Evolutionary conservation across 2,329 filamentous ascomycete genomes (phyloP).

Genomic region (Hypoxylon sp.): DNA sequence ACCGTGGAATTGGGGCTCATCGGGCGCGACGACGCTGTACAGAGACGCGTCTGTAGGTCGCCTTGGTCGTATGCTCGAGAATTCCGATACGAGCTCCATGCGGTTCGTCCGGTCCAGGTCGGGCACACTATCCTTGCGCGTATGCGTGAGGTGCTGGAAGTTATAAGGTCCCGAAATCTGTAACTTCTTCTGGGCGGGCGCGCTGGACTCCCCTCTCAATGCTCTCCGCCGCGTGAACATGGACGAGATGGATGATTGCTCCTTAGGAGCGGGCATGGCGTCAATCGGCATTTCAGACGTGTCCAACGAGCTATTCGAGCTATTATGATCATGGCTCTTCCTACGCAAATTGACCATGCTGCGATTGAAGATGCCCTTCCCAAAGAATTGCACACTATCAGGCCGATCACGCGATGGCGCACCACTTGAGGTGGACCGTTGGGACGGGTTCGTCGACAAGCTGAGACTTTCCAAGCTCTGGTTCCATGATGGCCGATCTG

Average conservation of each 20-base stretch:
- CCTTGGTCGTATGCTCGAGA: conserved; percentile 57
- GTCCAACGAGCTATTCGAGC: conserved; percentile 63
- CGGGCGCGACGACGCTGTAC: conserved; percentile 55
- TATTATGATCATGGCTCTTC: conserved; percentile 63
- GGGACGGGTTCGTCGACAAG: conserved; percentile 68
- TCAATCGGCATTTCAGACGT: conserved; percentile 59
- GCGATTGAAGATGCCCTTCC: conserved; percentile 70
- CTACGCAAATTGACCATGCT: conserved; percentile 65
- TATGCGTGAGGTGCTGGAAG: conserved; percentile 74
- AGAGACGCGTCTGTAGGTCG: conserved; percentile 53
- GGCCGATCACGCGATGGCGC: conserved; percentile 66
- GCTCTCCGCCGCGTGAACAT: conserved; percentile 65
- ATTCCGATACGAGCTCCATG: conserved; percentile 59
- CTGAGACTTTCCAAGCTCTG: conserved; percentile 61
- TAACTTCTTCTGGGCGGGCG: conserved; percentile 56
- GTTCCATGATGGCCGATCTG: conserved; percentile 65
- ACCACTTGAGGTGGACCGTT: conserved; percentile 65
- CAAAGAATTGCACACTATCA: conserved; percentile 71
- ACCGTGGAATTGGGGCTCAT: conserved; percentile 61
- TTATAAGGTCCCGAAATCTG: conserved; percentile 75
- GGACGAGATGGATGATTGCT: conserved; percentile 60
- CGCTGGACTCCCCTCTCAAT: conserved; percentile 51
- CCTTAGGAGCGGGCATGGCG: conserved; percentile 53
- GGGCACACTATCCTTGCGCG: conserved; percentile 62
- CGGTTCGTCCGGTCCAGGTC: conserved; percentile 57